phyloP scores from a whole-genome alignment of 257 asterid genomes.

The Solanum bulbocastanum region DNA sequence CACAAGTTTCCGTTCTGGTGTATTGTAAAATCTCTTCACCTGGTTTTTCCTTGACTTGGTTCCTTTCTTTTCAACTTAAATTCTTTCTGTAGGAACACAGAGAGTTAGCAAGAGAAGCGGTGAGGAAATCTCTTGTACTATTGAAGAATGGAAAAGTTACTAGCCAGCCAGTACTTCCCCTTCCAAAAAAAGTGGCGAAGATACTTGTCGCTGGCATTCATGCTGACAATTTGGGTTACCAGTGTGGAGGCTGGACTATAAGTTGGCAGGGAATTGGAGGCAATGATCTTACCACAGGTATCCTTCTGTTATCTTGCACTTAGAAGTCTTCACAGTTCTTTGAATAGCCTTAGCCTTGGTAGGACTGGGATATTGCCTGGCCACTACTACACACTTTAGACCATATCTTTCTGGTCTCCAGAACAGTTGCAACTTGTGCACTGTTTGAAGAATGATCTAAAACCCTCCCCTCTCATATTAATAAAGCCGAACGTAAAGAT shows the following conservation, averaged over 20 bases:
- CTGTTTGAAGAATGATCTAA: neutral
- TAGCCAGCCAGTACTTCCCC: conserved; percentile 8
- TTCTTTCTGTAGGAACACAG: neutral
- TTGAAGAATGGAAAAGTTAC: conserved; percentile 11
- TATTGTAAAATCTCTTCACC: neutral
- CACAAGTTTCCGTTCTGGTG: neutral
- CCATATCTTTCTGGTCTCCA: neutral
- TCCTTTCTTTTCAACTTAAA: neutral
- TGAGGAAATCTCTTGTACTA: conserved; percentile 17
- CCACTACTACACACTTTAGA: neutral
- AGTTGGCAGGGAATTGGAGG: conserved; percentile 6
- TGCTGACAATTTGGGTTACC: conserved; percentile 8
- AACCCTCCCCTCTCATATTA: no score
- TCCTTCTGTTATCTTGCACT: neutral
- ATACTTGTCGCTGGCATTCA: conserved; percentile 18
- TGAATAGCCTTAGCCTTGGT: neutral
- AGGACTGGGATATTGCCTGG: neutral
- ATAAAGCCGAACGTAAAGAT: neutral
- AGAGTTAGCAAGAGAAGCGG: conserved; percentile 23
- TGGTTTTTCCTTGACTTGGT: neutral
- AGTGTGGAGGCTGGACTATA: conserved; percentile 11
- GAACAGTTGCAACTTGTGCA: neutral
- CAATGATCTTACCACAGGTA: neutral
- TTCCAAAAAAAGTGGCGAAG: conserved; percentile 1
- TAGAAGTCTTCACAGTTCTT: neutral